Conservation (phyloP, 2,329 filamentous ascomycete genomes). For the Ustulina deusta region DNA sequence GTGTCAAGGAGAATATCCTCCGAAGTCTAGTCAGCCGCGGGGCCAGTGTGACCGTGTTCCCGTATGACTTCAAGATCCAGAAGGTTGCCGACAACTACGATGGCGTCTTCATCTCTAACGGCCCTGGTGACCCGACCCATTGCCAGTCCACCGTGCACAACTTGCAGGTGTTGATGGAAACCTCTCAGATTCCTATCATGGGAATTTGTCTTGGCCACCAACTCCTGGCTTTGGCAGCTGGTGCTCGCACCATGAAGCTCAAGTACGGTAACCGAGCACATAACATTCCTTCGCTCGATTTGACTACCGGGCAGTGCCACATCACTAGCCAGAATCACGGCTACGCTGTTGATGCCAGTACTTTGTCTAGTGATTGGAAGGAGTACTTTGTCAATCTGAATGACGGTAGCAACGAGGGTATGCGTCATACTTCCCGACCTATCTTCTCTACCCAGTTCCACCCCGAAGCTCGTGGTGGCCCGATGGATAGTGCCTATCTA, state of each 20-base stretch:
- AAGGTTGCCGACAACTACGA: conserved; percentile 98
- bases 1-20: conserved; percentile 99
- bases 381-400: conserved; percentile 99
- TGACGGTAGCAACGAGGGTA: conserved; percentile 94
- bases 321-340: conserved; percentile 99
- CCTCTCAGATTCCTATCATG: conserved; percentile 91
- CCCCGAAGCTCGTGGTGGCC: conserved; percentile 96
- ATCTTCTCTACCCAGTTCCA: conserved; percentile 99
- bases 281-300: conserved; percentile 95
- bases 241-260: conserved; percentile 52
- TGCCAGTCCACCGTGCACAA: conserved; percentile 95
- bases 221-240: conserved; percentile 88
- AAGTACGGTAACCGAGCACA: conserved; percentile 84
- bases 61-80: conserved; percentile 97
- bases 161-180: conserved; percentile 89
- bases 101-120: conserved; percentile 99
- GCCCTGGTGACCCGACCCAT: conserved; percentile 96
- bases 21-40: conserved; percentile 92
- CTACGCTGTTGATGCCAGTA: conserved; percentile 90
- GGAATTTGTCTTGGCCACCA: conserved; percentile 98
- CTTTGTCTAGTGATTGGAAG: conserved; percentile 88
- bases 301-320: conserved; percentile 97
- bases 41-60: conserved; percentile 92
- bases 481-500: conserved; percentile 93
- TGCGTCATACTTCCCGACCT: conserved; percentile 94